These are phyloP conservation scores for Phytopythium delawarense DNA, from an alignment of 352 stramenopile species.

Conservation along the genomic window DNA sequence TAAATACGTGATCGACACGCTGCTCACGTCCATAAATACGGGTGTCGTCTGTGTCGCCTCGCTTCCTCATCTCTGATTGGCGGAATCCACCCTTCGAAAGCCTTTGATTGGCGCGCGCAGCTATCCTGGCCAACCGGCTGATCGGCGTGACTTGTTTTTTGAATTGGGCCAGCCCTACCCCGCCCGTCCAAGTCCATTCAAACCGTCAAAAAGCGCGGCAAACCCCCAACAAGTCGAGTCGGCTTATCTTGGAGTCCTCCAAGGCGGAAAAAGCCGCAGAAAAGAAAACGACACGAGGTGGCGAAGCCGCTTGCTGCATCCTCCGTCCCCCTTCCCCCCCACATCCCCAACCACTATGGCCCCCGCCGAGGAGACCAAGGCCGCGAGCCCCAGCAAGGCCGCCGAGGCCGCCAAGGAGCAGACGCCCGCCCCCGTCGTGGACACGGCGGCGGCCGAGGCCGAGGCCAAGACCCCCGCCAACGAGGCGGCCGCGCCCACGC, in stretches of 20 bases:
- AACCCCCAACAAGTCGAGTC: too few relatives aligned
- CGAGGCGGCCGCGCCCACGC: conserved; percentile 21
- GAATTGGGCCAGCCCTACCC: not conserved
- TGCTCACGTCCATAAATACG: conserved; percentile 11
- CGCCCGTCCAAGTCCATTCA: too few relatives aligned
- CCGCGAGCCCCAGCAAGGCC: conserved; percentile 29
- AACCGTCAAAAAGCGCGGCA: too few relatives aligned
- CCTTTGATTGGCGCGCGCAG: conserved; percentile 11
- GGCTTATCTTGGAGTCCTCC: too few relatives aligned
- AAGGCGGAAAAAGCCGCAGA: conserved; percentile 14
- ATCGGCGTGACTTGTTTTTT: not conserved
- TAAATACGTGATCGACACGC: not conserved
- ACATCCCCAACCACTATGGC: conserved; percentile 17
- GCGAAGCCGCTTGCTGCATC: conserved; percentile 4
- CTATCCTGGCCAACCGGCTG: not conserved
- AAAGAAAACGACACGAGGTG: conserved; percentile 34
- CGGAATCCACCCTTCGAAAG: conserved; percentile 10
- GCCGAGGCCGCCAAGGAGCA: conserved; percentile 16
- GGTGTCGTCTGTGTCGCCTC: conserved; percentile 19
- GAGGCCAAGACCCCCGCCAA: conserved; percentile 11
- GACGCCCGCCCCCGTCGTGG: conserved; percentile 12
- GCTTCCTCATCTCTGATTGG: conserved; percentile 19
- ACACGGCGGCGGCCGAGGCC: conserved; percentile 14
- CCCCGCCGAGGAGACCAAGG: conserved; percentile 49
- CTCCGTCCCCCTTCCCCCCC: not conserved